Evolutionary conservation across 176 grass and related monocot genomes (phyloP).

Genomic region (Oryza australiensis): DNA sequence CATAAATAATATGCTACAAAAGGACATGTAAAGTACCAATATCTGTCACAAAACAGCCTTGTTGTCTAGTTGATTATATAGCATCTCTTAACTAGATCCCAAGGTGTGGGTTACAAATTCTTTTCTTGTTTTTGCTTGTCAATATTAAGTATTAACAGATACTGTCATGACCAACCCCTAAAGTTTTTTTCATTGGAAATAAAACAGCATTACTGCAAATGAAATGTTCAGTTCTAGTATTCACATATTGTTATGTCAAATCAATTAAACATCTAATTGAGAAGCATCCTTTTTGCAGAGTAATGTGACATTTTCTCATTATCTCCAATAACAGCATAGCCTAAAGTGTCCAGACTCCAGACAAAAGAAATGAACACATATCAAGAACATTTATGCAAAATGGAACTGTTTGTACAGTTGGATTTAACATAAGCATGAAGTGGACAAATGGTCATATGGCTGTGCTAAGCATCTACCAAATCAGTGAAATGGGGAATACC

Average conservation of each 20-base stretch:
- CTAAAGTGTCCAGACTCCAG: neutral
- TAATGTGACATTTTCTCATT: slow-evolving; percentile 2
- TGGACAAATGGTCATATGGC: slow-evolving; percentile 1
- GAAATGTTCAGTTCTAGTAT: neutral
- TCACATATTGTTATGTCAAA: neutral
- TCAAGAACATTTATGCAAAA: slow-evolving; percentile 21
- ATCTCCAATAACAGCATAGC: slow-evolving; percentile 1
- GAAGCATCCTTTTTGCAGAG: slow-evolving; percentile 6
- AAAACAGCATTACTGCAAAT: slow-evolving; percentile 21
- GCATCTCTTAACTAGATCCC: neutral
- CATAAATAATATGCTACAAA: slow-evolving; percentile 19
- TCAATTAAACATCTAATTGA: neutral
- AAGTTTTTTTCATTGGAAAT: neutral
- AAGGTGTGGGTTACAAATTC: neutral
- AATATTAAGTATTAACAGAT: neutral
- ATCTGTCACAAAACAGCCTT: neutral
- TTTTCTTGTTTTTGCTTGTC: neutral
- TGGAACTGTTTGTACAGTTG: neutral
- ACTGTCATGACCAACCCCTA: neutral
- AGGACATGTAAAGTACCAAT: neutral
- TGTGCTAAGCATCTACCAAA: slow-evolving; percentile 13
- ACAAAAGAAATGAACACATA: slow-evolving; percentile 20
- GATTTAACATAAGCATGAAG: slow-evolving; percentile 21
- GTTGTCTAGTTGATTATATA: neutral
- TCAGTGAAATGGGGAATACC: slow-evolving; percentile 1